Evolutionary conservation across 176 grass and related monocot genomes (phyloP).

Genomic region (Oryza brachyantha): DNA sequence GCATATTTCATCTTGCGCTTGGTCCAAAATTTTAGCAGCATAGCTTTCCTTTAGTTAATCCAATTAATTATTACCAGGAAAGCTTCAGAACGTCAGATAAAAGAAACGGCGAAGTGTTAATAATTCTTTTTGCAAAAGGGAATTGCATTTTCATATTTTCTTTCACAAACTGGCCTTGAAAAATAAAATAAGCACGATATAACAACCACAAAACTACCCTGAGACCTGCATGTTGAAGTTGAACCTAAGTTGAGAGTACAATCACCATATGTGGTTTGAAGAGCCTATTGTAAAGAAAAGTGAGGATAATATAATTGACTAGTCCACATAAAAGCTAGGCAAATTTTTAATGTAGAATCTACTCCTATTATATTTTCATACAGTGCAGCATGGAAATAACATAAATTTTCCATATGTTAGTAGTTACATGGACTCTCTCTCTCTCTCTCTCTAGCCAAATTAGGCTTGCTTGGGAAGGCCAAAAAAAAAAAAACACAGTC

Average conservation of each 20-base stretch:
- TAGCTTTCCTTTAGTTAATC: too few relatives aligned
- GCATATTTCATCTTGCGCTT: too few relatives aligned
- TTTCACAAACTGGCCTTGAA: background rate
- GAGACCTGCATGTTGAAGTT: background rate
- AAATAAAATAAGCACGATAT: background rate
- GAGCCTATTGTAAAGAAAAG: background rate
- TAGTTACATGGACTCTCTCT: background rate
- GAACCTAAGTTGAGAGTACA: background rate
- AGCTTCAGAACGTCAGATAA: too few relatives aligned
- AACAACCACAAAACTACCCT: background rate
- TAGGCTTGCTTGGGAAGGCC: background rate
- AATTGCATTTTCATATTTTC: background rate
- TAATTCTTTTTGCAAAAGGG: too few relatives aligned
- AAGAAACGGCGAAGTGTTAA: too few relatives aligned
- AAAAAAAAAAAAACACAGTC: too few relatives aligned
- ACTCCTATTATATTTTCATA: background rate
- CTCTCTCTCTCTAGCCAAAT: background rate
- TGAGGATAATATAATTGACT: background rate
- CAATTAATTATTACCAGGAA: too few relatives aligned
- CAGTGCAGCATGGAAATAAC: background rate
- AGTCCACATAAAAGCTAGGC: background rate
- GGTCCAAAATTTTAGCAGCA: too few relatives aligned
- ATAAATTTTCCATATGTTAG: background rate
- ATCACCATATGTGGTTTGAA: background rate
- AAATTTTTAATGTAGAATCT: background rate